These are phyloP conservation scores for Chytriomyces sp. DNA, from an alignment of 192 early-diverging fungal genomes.

Conservation along the genomic window DNA sequence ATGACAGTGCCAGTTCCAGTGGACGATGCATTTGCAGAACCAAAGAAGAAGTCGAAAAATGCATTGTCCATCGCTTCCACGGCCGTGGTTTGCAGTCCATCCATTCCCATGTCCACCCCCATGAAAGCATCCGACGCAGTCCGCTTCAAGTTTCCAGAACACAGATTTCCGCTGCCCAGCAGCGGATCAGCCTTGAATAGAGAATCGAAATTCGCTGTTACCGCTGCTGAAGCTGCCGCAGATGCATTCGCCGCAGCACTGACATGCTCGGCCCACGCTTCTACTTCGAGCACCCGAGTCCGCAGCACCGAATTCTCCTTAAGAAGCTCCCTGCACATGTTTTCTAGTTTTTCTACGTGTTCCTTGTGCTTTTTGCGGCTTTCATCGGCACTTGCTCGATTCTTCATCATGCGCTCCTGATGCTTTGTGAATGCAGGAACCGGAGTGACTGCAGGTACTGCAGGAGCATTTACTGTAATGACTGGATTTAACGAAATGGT, in stretches of 20 bases:
- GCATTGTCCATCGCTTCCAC: background rate
- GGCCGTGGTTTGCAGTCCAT: background rate
- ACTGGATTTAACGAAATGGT: slow-evolving; percentile 40
- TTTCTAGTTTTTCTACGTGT: slow-evolving; percentile 72
- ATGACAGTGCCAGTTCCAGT: slow-evolving; percentile 37
- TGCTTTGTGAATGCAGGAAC: slow-evolving; percentile 66
- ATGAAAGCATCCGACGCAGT: background rate
- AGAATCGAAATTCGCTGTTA: slow-evolving; percentile 12
- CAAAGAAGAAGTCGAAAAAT: background rate
- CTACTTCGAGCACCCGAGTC: slow-evolving; percentile 41
- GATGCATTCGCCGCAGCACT: slow-evolving; percentile 26
- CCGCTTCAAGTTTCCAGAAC: background rate
- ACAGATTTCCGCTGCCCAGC: background rate
- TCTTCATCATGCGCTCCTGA: slow-evolving; percentile 89
- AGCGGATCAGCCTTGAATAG: background rate
- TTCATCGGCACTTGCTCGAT: slow-evolving; percentile 84
- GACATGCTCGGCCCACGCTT: slow-evolving; percentile 42
- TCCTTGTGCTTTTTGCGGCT: slow-evolving; percentile 91
- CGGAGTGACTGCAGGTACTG: slow-evolving; percentile 34
- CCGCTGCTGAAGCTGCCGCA: slow-evolving; percentile 30
- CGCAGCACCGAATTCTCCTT: slow-evolving; percentile 49
- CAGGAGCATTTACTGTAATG: background rate
- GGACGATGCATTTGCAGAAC: background rate
- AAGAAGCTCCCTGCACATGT: slow-evolving; percentile 61
- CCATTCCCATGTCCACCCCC: background rate